Conservation (phyloP, 306 rosid genomes). For the Benincasa hispida region DNA sequence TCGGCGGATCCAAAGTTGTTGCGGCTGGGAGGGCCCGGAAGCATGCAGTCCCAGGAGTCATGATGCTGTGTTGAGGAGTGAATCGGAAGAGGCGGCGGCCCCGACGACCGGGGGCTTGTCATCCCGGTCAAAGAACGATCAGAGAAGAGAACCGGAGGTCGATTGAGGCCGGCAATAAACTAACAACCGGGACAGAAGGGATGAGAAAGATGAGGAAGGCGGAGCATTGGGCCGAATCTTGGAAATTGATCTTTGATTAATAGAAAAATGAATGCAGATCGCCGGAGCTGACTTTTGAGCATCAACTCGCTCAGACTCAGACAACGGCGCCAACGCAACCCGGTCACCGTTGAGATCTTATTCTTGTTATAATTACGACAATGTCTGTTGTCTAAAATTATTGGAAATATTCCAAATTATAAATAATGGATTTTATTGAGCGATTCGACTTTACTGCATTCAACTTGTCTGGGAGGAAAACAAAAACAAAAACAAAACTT, state of each 20-base stretch:
- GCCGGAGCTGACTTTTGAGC: slow-evolving; percentile 5
- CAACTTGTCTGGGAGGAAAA: too few relatives aligned
- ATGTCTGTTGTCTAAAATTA: neutral
- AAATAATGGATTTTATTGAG: neutral
- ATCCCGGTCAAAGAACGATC: neutral
- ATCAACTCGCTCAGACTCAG: neutral
- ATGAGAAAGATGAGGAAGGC: neutral
- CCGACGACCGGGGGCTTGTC: slow-evolving; percentile 8
- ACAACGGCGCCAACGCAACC: neutral
- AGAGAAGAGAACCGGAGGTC: neutral
- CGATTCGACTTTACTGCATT: neutral
- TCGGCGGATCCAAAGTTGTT: slow-evolving; percentile 91
- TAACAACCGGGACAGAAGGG: neutral
- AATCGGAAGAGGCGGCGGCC: neutral
- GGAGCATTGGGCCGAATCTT: neutral
- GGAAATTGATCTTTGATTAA: neutral
- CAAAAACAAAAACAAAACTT: too few relatives aligned
- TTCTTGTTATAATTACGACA: neutral
- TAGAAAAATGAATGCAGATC: neutral
- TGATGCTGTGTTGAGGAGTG: slow-evolving; percentile 6
- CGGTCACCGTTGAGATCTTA: neutral
- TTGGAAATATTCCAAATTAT: neutral
- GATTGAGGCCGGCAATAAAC: neutral
- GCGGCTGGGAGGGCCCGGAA: slow-evolving; percentile 83
- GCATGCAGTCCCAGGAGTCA: slow-evolving; percentile 78